phyloP scores from a whole-genome alignment of 495 filamentous ascomycete species.

The Penicillium dipodomyicola region DNA sequence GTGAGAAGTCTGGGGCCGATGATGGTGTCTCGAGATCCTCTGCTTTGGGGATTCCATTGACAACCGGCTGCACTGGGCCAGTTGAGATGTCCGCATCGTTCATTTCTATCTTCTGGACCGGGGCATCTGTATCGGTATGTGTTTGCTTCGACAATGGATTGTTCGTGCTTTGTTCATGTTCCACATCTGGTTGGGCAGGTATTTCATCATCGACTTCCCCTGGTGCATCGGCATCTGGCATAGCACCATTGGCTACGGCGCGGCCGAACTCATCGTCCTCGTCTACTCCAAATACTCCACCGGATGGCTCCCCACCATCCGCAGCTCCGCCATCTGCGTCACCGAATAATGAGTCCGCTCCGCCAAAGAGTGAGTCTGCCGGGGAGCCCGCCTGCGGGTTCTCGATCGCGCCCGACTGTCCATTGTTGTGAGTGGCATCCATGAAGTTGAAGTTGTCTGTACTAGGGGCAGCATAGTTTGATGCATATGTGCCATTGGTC shows the following conservation, averaged over 20 bases:
- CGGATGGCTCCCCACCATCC: constrained; percentile 55
- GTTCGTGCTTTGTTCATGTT: constrained; percentile 7
- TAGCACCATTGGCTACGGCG: constrained; percentile 64
- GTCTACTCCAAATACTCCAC: constrained; percentile 64
- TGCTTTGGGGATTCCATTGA: constrained; percentile 54
- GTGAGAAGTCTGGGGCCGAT: constrained; percentile 32
- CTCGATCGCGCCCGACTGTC: constrained; percentile 31
- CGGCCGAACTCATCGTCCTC: constrained; percentile 86
- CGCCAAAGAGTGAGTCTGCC: constrained; percentile 64
- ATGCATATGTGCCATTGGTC: constrained; percentile 65
- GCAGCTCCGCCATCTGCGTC: constrained; percentile 60
- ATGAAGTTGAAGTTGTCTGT: constrained; percentile 35
- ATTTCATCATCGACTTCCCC: constrained; percentile 32
- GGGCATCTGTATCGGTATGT: constrained; percentile 10
- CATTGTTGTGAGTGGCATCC: constrained; percentile 48
- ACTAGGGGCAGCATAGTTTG: constrained; percentile 54
- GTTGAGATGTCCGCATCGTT: constrained; percentile 21
- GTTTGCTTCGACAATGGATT: background rate
- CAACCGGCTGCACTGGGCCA: constrained; percentile 24
- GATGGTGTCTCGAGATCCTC: constrained; percentile 41
- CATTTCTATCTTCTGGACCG: constrained; percentile 17
- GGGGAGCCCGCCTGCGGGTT: constrained; percentile 61
- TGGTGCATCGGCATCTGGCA: constrained; percentile 38
- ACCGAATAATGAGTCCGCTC: constrained; percentile 71
- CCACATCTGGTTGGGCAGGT: constrained; percentile 12